Evolutionary conservation across 345 rosid species (phyloP).

Genomic region (Melaleuca alternifolia): DNA sequence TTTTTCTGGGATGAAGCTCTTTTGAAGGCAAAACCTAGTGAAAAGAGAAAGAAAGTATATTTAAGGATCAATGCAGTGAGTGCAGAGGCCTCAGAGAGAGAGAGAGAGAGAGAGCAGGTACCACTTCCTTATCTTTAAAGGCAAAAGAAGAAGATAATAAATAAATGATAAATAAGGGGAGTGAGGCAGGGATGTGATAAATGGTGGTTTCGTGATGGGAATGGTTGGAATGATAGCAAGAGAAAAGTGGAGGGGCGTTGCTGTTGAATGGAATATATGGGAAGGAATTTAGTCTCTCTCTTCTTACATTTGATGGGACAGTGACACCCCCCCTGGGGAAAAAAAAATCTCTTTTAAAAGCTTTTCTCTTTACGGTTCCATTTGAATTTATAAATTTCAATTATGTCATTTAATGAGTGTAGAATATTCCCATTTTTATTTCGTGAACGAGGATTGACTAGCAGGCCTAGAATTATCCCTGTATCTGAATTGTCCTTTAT

Average conservation of each 20-base stretch:
- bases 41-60: constrained; percentile 20
- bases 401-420: neutral
- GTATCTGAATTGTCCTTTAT: constrained; percentile 1
- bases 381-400: neutral
- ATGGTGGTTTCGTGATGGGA: constrained; percentile 8
- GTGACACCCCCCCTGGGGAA: constrained; percentile 10
- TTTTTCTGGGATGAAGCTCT: constrained; percentile 19
- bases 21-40: constrained; percentile 18
- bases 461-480: constrained; percentile 10
- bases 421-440: constrained; percentile 27
- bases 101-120: constrained; percentile 1
- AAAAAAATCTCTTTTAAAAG: constrained; percentile 1
- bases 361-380: constrained; percentile 6
- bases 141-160: neutral
- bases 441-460: constrained; percentile 19
- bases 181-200: neutral
- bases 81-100: neutral
- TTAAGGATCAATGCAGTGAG: constrained; percentile 21
- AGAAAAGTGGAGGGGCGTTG: constrained; percentile 12
- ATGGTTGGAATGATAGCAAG: constrained; percentile 33
- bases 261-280: constrained; percentile 40
- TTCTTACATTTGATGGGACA: constrained; percentile 18
- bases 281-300: constrained; percentile 21
- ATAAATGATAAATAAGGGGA: neutral
- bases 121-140: constrained; percentile 5